Percentiles rank a stretch among this genome's conserved stretches.
phyloP scores from a whole-genome alignment of 768 basidiomycete species.

The Rhodotorula kratochvilovae region DNA sequence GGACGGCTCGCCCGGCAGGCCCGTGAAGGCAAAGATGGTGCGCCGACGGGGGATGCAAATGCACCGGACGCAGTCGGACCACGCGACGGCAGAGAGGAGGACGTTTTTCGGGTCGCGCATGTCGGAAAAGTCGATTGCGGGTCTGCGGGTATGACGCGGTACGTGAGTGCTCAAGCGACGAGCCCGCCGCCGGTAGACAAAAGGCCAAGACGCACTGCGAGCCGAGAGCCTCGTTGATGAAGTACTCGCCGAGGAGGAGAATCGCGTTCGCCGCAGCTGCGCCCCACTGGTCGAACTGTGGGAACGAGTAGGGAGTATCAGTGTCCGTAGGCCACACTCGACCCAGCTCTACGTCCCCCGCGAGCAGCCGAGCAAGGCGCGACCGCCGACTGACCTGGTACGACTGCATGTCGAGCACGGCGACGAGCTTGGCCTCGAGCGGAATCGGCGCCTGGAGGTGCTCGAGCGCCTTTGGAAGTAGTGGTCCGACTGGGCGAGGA shows the following conservation, averaged over 20 bases:
- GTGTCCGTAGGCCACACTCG: too few species aligned
- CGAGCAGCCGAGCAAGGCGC: not conserved
- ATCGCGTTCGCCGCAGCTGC: conserved; percentile 28
- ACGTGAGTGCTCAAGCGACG: too few species aligned
- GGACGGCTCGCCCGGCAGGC: conserved; percentile 19
- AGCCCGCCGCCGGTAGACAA: not conserved
- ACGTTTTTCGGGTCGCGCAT: conserved; percentile 15
- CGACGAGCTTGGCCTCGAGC: conserved; percentile 31
- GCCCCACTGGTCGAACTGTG: conserved; percentile 26
- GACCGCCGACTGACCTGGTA: conserved; percentile 13
- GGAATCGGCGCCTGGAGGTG: conserved; percentile 30
- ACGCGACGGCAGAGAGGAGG: conserved; percentile 22
- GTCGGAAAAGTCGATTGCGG: conserved; percentile 18
- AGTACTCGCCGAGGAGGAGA: conserved; percentile 28
- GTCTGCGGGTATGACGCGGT: not conserved
- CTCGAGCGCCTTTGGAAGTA: conserved; percentile 34
- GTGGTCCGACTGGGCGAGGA: conserved; percentile 26
- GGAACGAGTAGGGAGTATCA: not conserved
- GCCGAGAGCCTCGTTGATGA: conserved; percentile 28
- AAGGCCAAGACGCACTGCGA: conserved; percentile 1
- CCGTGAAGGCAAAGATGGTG: conserved; percentile 22
- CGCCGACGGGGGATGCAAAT: conserved; percentile 21
- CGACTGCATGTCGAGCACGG: conserved; percentile 29
- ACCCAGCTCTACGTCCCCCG: too few species aligned
- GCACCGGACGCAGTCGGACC: conserved; percentile 28